Evolutionary conservation across 2,329 filamentous ascomycete genomes (phyloP), one percentile per base, ranked within the genome.

Genomic region (Colletotrichum australisinense): DNA sequence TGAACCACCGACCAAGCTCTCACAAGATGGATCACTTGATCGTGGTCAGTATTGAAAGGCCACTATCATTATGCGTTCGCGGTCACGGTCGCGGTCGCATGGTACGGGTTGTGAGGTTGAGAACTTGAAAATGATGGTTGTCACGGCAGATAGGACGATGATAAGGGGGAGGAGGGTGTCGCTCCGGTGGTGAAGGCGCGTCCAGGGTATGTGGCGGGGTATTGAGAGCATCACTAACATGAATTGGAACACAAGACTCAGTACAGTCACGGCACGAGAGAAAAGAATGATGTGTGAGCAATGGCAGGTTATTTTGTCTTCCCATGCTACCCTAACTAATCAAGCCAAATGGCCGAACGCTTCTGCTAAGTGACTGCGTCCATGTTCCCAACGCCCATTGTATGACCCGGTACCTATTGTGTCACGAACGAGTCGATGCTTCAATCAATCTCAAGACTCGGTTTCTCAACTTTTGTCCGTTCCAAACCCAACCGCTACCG

Each of bases 391-490:
- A 72, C 69, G 59, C 69, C 69, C 30, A 59, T 30, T 69, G 32
- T 64, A 52, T 69, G 58, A 69, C 46, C 53, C 35, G 53, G n/a
- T 64, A 19, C 66, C 69, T 26, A 55, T 68, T 64, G 59, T 62
- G 58, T 30, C 52, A 63, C 19, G 32, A 66, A 65, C 60, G 73
- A 73, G 73, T 73, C 70, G 16, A 70, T 65, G 64, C 52, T 73
- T 63, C 73, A 74, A 69, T 74, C 65, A 74, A 69, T 74, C 65
- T 74, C 59, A 74, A 72, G 73, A 73, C 73, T 74, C 65, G 26
- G 46, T 62, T 67, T 38, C 57, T 24, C 38, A 74, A 67, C 73
- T 74, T 74, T 74, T 73, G 46, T 57, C 63, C 46, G 56, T 53
- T 53, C 64, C 49, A 42, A 35, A 62, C 32, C 35, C 30, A 35